Evolutionary conservation across 2,329 filamentous ascomycete genomes (phyloP), one percentile per base, ranked within the genome.

Genomic region (Didymella lethalis): DNA sequence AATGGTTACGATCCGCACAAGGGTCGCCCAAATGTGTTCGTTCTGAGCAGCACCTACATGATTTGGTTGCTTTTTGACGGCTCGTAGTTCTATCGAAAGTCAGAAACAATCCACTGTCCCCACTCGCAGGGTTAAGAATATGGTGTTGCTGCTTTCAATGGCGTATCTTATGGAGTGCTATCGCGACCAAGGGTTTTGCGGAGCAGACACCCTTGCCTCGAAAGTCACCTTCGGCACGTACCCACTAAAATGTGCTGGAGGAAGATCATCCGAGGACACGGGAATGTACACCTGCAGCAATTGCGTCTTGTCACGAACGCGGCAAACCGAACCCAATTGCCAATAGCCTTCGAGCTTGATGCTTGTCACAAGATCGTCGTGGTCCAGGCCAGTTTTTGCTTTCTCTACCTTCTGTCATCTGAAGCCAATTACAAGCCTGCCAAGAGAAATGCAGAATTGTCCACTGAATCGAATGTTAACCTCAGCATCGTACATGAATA

Each of bases 1-100:
- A 54, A 7, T 41, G 32, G n/a, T 2, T 18, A 23, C 12, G 56
- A 59, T 59, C 56, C 54, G 41, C 50, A 23, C 56, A 47, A 47
- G 50, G 56, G 25, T 46, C 20, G 26, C 20, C 44, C 40, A 28
- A 46, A 44, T 20, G 31, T 41, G 40, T 32, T 46, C 26, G 31
- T 47, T 59, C 31, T 48, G 18, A 28, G 26, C 26, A 31, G 49
- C 26, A 31, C 28, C 26, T 46, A 16, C 48, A 34, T 51, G 12
- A 10, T n/a, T 7, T 41, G 32, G 14, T 50, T 50, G 32, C 40
- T 57, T 47, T 45, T 44, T 20, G 41, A 25, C n/a, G 16, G 1
- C 26, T 23, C 23, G n/a, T 45, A 25, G 2, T 7, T 7, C 23
- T 31, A 28, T 25, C 7, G 29, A 34, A n/a, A 23, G n/a, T 4